Evolutionary conservation across 2,329 filamentous ascomycete species (phyloP), one percentile per base, ranked within the genome.

Genomic region (Colletotrichum theobromicola): DNA sequence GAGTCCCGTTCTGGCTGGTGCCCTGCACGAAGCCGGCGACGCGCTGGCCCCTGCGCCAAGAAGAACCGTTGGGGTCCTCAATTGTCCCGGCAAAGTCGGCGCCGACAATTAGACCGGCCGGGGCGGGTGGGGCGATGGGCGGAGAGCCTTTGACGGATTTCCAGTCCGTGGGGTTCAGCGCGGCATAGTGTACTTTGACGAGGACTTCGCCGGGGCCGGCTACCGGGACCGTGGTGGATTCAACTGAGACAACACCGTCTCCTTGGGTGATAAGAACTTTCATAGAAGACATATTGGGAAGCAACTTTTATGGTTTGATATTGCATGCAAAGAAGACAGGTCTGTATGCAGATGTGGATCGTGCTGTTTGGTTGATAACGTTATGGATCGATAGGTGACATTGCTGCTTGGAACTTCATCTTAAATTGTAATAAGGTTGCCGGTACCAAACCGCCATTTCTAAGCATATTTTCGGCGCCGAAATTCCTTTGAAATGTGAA

Each of bases 81-180:
- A 83, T 76, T 3, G 77, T 79, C 35, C 82, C 82, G 15, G 80
- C 80, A 35, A 83, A 83, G 73, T 83, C 82, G 75, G 80, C 82
- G 26, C 82, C 82, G 5, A 80, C 46, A 28, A 79, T 79, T 7
- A 78, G 79, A 28, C 81, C 82, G 1, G 80, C 72, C 1, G 76
- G 75, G 70, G 4, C 32, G 4, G 21, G 64, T 34, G 58, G 79
- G 34, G 55, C 57, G 70, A 68, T 30, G 55, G 55, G 55, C 1
- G 55, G 24, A 4, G 66, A 42, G 13, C 66, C 66, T 9, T 34
- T 32, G 8, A 57, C 66, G 4, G 75, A 71, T 28, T 83, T 83
- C 80, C 80, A 83, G 67, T 83, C 82, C 0, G 82, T 81, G 2
- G 82, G 82, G 70, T 83, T 83, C 67, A 83, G 82, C 1, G 81